Percentiles rank a stretch among this genome's conserved stretches.
Conservation (phyloP, 768 basidiomycete genomes). For the Artomyces pyxidatus region DNA sequence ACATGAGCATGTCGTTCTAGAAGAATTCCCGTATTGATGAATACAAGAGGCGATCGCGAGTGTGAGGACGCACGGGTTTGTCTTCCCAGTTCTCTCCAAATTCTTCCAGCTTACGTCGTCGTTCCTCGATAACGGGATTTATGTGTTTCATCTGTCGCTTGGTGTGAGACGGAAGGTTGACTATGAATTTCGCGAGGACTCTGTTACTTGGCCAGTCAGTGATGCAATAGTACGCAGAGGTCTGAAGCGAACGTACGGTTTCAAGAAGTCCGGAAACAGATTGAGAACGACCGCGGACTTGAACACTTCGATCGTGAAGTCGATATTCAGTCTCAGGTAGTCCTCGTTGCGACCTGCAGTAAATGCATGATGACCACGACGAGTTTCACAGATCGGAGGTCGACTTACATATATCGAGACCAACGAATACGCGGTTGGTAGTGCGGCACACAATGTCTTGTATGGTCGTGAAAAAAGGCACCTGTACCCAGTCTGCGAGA, state of each 20-base stretch:
- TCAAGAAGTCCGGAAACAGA: constrained; percentile 26
- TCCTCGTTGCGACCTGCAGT: constrained; percentile 29
- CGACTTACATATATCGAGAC: constrained; percentile 28
- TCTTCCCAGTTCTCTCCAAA: constrained; percentile 1
- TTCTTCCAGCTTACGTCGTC: background rate
- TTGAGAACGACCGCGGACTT: constrained; percentile 25
- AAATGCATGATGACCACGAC: constrained; percentile 5
- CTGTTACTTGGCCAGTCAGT: background rate
- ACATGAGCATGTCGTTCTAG: constrained; percentile 33
- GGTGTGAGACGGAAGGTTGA: background rate
- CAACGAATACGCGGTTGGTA: constrained; percentile 36
- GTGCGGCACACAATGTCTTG: constrained; percentile 24
- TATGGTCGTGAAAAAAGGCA: background rate
- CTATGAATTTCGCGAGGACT: background rate
- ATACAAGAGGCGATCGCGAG: no score
- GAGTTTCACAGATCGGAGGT: no score
- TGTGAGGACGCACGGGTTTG: background rate
- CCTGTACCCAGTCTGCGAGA: background rate
- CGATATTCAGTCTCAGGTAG: constrained; percentile 26
- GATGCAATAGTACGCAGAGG: constrained; percentile 2
- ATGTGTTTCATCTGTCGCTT: background rate
- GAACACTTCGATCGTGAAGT: constrained; percentile 28
- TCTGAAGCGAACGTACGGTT: constrained; percentile 22
- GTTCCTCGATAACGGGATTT: background rate
- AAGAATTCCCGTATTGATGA: constrained; percentile 4